Evolutionary conservation across 225 moss, liverwort and hornwort species (phyloP).

Genomic region (Pleurozium schreberi): DNA sequence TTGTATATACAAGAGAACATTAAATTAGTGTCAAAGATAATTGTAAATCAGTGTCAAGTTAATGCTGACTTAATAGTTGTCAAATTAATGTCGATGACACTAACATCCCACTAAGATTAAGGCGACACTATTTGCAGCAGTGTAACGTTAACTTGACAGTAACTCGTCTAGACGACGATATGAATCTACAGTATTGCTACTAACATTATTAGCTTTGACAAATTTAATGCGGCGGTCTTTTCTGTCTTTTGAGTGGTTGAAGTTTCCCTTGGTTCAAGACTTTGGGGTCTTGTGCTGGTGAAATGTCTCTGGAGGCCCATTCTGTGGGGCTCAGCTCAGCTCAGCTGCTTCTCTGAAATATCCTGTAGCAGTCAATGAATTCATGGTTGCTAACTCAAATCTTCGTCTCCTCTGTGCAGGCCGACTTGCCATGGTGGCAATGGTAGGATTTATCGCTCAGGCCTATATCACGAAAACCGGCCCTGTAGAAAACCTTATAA

Average conservation of each 20-base stretch:
- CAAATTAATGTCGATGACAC: not conserved
- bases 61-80: not conserved
- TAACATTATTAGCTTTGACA: not conserved
- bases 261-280: not conserved
- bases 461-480: slow-evolving; percentile 42
- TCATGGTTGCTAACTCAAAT: not conserved
- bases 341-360: not conserved
- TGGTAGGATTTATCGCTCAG: slow-evolving; percentile 34
- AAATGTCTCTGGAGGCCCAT: not conserved
- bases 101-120: not conserved
- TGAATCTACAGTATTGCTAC: too few species aligned
- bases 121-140: not conserved
- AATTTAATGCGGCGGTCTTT: not conserved
- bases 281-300: not conserved
- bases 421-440: slow-evolving; percentile 55
- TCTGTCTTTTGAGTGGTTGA: not conserved
- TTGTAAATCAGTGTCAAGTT: not conserved
- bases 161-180: not conserved
- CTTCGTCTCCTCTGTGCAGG: slow-evolving; percentile 12
- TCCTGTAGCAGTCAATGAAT: not conserved
- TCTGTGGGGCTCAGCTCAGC: not conserved
- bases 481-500: slow-evolving; percentile 42
- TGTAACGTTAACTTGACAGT: not conserved
- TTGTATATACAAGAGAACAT: not conserved
- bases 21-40: not conserved